phyloP scores from a whole-genome alignment of 2,329 filamentous ascomycete genomes.

The Phoma sp. region DNA sequence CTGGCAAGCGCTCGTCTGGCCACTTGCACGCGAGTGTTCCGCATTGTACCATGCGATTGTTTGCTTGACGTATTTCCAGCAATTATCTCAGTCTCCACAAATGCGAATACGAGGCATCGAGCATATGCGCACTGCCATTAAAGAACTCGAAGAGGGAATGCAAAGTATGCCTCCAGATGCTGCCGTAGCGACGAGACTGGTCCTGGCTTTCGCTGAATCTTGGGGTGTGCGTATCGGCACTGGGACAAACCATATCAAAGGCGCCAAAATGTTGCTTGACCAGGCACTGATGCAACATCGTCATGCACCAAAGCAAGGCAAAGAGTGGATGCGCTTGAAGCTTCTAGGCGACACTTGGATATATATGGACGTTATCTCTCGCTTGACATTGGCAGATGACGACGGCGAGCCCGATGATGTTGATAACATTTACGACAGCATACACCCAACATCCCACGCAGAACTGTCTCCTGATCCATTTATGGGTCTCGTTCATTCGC shows the following conservation, averaged over 20 bases:
- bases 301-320: slow-evolving; percentile 49
- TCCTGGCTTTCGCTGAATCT: slow-evolving; percentile 72
- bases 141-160: slow-evolving; percentile 64
- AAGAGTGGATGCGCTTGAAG: slow-evolving; percentile 59
- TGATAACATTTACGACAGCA: slow-evolving; percentile 46
- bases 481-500: slow-evolving; percentile 71
- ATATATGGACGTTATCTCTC: slow-evolving; percentile 75
- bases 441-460: slow-evolving; percentile 39
- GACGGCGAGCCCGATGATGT: slow-evolving; percentile 64
- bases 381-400: slow-evolving; percentile 67
- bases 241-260: slow-evolving; percentile 72
- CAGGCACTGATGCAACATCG: slow-evolving; percentile 61
- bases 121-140: slow-evolving; percentile 71
- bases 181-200: slow-evolving; percentile 72
- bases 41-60: slow-evolving; percentile 72
- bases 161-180: slow-evolving; percentile 68
- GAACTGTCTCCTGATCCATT: slow-evolving; percentile 70
- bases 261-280: slow-evolving; percentile 68
- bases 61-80: slow-evolving; percentile 73
- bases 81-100: slow-evolving; percentile 62
- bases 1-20: slow-evolving; percentile 75
- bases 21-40: slow-evolving; percentile 67
- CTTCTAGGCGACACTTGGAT: slow-evolving; percentile 76
- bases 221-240: slow-evolving; percentile 74
- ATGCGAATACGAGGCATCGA: slow-evolving; percentile 69